phyloP scores from a whole-genome alignment of 192 early-diverging fungal genomes.

The Gigaspora rosea region DNA sequence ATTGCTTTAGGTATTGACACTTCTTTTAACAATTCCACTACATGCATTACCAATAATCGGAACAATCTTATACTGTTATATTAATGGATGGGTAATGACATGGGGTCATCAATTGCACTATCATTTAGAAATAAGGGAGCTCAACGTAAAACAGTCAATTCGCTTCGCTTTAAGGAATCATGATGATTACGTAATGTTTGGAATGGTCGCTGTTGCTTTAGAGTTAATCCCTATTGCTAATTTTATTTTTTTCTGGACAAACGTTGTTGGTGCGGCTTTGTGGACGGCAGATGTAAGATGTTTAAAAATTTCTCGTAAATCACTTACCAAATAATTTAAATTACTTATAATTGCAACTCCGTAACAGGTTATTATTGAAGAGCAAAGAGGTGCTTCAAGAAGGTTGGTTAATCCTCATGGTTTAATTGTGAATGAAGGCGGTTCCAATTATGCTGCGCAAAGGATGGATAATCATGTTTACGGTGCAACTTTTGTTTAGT shows the following conservation, averaged over 20 bases:
- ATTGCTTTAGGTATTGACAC: constrained; percentile 47
- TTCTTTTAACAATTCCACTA: constrained; percentile 60
- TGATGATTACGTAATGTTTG: constrained; percentile 43
- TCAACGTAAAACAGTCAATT: constrained; percentile 45
- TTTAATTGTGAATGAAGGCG: too few species aligned
- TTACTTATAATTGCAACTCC: too few species aligned
- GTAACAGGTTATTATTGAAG: too few species aligned
- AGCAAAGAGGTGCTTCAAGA: too few species aligned
- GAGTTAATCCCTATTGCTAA: constrained; percentile 65
- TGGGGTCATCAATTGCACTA: constrained; percentile 57
- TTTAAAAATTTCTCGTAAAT: neutral
- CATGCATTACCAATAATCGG: constrained; percentile 61
- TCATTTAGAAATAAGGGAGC: constrained; percentile 55
- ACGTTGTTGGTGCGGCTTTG: constrained; percentile 53
- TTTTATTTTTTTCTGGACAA: constrained; percentile 70
- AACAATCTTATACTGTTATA: constrained; percentile 46
- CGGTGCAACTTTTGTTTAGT: too few species aligned
- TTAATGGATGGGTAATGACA: constrained; percentile 57
- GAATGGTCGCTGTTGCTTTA: constrained; percentile 56
- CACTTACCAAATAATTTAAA: too few species aligned
- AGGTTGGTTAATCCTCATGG: too few species aligned
- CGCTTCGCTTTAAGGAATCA: constrained; percentile 46
- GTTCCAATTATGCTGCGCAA: too few species aligned
- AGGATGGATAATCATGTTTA: too few species aligned
- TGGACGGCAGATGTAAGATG: constrained; percentile 19